Conservation (phyloP, 2,329 filamentous ascomycete genomes). For the Hymenoscyphus linearis region DNA sequence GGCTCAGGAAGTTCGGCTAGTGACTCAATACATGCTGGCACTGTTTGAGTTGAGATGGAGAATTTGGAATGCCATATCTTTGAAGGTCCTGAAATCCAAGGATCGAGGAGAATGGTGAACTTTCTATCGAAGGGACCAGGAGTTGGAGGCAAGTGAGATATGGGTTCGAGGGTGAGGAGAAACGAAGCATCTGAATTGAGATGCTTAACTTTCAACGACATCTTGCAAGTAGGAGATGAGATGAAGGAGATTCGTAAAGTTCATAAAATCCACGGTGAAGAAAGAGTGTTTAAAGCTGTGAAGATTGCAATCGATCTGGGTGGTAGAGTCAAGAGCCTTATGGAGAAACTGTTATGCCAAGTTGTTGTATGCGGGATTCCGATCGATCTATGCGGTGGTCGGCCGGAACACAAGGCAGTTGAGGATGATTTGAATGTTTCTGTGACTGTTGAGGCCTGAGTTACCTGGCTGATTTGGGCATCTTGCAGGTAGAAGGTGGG, state of each 20-base stretch:
- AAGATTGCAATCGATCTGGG: not conserved
- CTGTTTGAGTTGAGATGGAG: constrained; percentile 52
- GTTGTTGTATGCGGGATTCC: not conserved
- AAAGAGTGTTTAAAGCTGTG: not conserved
- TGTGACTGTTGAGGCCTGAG: not conserved
- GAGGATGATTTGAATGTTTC: not conserved
- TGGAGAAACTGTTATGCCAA: not conserved
- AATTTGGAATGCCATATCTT: constrained; percentile 57
- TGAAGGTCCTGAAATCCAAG: constrained; percentile 60
- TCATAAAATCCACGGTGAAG: not conserved
- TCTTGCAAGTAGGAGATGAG: constrained; percentile 29
- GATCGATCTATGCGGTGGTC: not conserved
- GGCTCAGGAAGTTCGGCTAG: constrained; percentile 48
- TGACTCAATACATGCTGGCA: constrained; percentile 51
- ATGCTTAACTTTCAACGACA: constrained; percentile 60
- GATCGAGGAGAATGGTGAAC: constrained; percentile 67
- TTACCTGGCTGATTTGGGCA: not conserved
- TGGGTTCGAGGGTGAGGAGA: constrained; percentile 50
- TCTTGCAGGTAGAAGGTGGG: not conserved
- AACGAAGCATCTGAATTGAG: constrained; percentile 63
- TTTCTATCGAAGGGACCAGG: constrained; percentile 38
- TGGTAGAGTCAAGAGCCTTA: not conserved
- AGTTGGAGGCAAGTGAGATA: constrained; percentile 32
- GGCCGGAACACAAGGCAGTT: not conserved
- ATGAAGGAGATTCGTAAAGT: not conserved